phyloP scores from a whole-genome alignment of 768 basidiomycete genomes.

The Tulasnella sp. region DNA sequence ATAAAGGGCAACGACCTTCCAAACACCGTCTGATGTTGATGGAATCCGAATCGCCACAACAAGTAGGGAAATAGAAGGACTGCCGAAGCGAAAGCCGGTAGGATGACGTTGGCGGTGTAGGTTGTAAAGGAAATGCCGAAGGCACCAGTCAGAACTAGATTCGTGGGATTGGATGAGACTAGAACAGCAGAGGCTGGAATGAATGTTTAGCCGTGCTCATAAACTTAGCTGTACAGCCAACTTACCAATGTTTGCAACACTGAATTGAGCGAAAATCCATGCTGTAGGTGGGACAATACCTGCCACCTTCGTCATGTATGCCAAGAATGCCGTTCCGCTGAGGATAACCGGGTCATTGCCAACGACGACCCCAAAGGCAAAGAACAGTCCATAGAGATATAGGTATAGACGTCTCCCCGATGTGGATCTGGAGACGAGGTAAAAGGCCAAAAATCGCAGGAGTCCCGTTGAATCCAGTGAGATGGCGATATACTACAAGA shows the following conservation, averaged over 20 bases:
- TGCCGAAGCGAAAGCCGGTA: conserved; percentile 70
- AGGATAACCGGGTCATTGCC: conserved; percentile 94
- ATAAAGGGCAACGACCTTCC: not conserved
- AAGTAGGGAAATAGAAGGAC: conserved; percentile 34
- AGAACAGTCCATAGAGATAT: conserved; percentile 79
- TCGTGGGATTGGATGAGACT: conserved; percentile 89
- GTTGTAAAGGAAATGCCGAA: conserved; percentile 67
- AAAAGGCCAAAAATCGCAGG: conserved; percentile 78
- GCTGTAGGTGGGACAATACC: conserved; percentile 35
- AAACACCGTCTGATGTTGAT: too few relatives aligned
- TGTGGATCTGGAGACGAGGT: conserved; percentile 66
- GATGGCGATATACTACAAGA: conserved; percentile 70
- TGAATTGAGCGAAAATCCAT: conserved; percentile 40
- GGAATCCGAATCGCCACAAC: not conserved
- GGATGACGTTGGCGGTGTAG: conserved; percentile 74
- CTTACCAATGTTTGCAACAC: conserved; percentile 29
- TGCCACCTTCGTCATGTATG: conserved; percentile 73
- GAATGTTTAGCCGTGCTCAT: conserved; percentile 67
- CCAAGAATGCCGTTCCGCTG: conserved; percentile 82
- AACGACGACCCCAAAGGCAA: conserved; percentile 64
- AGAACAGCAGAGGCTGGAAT: conserved; percentile 55
- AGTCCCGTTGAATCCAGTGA: conserved; percentile 86
- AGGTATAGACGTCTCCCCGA: conserved; percentile 61
- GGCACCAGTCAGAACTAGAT: conserved; percentile 84
- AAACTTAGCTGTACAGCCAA: conserved; percentile 46